Base-by-base conservation (phyloP, 2,329 filamentous ascomycete genomes). In the Gnomoniopsis smithogilvyi region DNA sequence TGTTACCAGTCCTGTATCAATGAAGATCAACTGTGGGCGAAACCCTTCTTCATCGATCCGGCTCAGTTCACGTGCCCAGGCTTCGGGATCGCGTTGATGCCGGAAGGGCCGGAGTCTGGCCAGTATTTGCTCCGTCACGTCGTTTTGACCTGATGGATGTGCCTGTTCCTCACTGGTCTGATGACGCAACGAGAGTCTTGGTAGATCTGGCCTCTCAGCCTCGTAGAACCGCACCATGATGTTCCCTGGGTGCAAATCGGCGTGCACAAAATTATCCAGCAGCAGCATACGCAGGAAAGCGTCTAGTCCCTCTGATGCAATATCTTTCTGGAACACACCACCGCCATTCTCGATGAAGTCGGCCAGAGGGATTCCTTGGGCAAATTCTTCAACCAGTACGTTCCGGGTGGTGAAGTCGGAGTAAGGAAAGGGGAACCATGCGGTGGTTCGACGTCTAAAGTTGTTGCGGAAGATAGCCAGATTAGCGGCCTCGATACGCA, bases 161-260 rank as follows among this genome's bases (percentile, higher is more conserved):
- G 81, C 79, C 22, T 83, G 80, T 10, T 82, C 78, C 43, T 81
- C 69, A 49, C 72, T 66, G 4, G 68, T 65, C 21, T 58, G 61
- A 50, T 53, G 67, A 50, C 59, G 66, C 14, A 62, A 57, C 66
- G 51, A 59, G 67, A 64, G 58, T 15, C 65, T 69, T 30, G 80
- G 78, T 1, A 96, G 77, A 51, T 89, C 84, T 0, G 94, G 83
- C 62, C 88, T 82, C 15, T 87, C 85, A 0, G 93, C 87, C 68
- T 94, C 87, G 74, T 98, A 97, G 77, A 99, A 99, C 63, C 96
- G 92, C 50, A 99, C 94, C 93, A 99, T 98, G 75, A 99, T 98
- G 72, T 99, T 99, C 26, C 95, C 95, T 0, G 95, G 95, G 70
- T 99, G 95, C 33, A 99, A 78, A 70, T 99, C 95, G 6, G 95